Evolutionary conservation across 2,329 filamentous ascomycete genomes (phyloP), one percentile per base, ranked within the genome.

Genomic region (Clathrospora elynae): DNA sequence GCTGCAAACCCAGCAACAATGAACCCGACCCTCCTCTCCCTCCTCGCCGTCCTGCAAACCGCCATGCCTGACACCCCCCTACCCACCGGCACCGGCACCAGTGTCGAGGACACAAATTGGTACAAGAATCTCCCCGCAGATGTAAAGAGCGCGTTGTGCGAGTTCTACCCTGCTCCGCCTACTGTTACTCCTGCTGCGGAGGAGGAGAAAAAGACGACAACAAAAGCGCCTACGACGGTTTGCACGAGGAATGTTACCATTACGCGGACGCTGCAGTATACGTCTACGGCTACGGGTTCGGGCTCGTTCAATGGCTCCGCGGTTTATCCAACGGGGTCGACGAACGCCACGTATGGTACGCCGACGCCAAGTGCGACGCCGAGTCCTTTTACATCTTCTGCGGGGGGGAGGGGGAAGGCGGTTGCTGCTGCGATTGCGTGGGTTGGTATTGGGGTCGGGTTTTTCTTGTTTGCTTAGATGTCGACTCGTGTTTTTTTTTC

Each of bases 31-130:
- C 45, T 37, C 6, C 37, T 51, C 42, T 53, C 49, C 12, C 33
- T 56, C 7, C 47, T 57, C 14, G 45, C 40, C n/a, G 45, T 56
- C 14, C 42, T 57, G 25, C 41, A 44, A 16, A 54, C 52, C 7
- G 55, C 47, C 19, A 47, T 57, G 18, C 43, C 53, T n/a, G n/a
- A n/a, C 10, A 33, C 38, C 6, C 9, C 8, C 42, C 13, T 20
- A 28, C 17, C 13, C 28, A 12, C 36, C 49, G 3, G 16, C 43
- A 16, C 50, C 50, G 9, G n/a, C n/a, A 42, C 48, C 3, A 42
- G 45, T 19, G 38, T 23, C 29, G 14, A 34, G 10, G 34, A 45
- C 12, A 50, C 53, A 5, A 33, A 42, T n/a, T 58, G 52, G 50
- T 56, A 51, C 37, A 29, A 32, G 16, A 46, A 49, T 12, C 37